Conservation (phyloP, 148 eudicot genomes). For the Chenopodium berlandieri region DNA sequence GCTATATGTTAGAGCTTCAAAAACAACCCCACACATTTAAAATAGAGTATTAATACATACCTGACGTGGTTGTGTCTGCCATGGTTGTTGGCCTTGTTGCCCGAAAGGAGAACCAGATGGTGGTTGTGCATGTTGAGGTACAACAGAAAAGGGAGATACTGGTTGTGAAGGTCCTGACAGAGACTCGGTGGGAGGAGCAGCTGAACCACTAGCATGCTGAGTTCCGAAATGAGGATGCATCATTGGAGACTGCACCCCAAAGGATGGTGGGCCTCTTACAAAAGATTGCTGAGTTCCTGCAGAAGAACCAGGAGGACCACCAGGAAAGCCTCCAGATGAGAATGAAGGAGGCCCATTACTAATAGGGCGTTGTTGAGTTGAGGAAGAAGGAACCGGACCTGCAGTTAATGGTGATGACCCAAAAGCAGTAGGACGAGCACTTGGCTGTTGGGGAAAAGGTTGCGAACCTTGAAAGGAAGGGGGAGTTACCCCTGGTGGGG, state of each 20-base stretch:
- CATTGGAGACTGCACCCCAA: conserved; percentile 44
- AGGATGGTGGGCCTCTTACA: conserved; percentile 43
- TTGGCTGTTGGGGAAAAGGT: conserved; percentile 27
- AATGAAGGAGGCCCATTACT: conserved; percentile 70
- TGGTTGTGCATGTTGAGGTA: conserved; percentile 41
- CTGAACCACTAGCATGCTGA: conserved; percentile 36
- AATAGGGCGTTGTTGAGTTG: conserved; percentile 37
- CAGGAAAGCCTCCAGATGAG: conserved; percentile 48
- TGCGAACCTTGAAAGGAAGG: conserved; percentile 39
- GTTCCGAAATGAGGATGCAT: conserved; percentile 47
- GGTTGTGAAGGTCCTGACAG: conserved; percentile 35
- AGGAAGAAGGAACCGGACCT: conserved; percentile 38
- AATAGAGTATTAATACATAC: conserved; percentile 23
- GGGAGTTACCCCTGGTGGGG: conserved; percentile 38
- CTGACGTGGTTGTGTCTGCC: conserved; percentile 73
- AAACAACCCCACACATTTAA: not conserved
- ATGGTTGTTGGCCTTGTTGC: conserved; percentile 36
- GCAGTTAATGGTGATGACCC: conserved; percentile 44
- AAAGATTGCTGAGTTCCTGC: conserved; percentile 42
- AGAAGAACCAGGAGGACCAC: conserved; percentile 58
- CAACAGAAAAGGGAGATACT: conserved; percentile 48
- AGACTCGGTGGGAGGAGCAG: conserved; percentile 29
- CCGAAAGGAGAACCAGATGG: conserved; percentile 58
- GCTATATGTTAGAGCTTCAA: not conserved
- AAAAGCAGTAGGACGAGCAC: conserved; percentile 56